Evolutionary conservation across 805 yeast genomes (phyloP).

Genomic region (Sporopachydermia quercuum): DNA sequence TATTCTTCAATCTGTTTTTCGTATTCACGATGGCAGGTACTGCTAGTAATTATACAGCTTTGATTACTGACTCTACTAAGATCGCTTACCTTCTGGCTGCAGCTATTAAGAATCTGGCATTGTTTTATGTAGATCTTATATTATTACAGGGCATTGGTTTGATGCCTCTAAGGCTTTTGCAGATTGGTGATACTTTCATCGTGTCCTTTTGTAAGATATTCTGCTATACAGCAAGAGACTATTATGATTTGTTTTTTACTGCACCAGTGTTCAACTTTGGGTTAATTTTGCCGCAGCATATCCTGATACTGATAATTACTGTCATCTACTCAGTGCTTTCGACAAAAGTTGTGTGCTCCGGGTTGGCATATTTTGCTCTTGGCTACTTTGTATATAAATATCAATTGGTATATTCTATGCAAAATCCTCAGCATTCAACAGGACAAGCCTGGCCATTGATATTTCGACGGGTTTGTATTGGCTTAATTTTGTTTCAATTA

Average conservation of each 20-base stretch:
- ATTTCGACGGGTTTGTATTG: conserved; percentile 38
- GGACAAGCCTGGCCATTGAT: conserved; percentile 58
- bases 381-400: conserved; percentile 50
- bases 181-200: conserved; percentile 36
- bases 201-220: conserved; percentile 27
- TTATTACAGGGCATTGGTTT: conserved; percentile 56
- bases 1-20: conserved; percentile 44
- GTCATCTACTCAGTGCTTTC: conserved; percentile 46
- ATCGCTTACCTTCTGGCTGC: conserved; percentile 40
- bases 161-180: conserved; percentile 43
- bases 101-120: conserved; percentile 34
- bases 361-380: conserved; percentile 37
- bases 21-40: conserved; percentile 51
- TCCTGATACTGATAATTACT: conserved; percentile 41
- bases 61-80: conserved; percentile 42
- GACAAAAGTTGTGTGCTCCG: conserved; percentile 43
- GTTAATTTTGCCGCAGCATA: conserved; percentile 44
- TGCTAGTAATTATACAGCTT: conserved; percentile 41
- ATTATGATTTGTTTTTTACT: conserved; percentile 35
- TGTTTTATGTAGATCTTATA: conserved; percentile 45
- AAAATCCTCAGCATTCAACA: conserved; percentile 51
- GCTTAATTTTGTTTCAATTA: conserved; percentile 39
- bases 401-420: conserved; percentile 44
- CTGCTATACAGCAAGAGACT: conserved; percentile 35
- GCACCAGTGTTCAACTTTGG: conserved; percentile 51